Conservation (phyloP, 2,329 filamentous ascomycete species). For the Plectosphaerella cucumerina region DNA sequence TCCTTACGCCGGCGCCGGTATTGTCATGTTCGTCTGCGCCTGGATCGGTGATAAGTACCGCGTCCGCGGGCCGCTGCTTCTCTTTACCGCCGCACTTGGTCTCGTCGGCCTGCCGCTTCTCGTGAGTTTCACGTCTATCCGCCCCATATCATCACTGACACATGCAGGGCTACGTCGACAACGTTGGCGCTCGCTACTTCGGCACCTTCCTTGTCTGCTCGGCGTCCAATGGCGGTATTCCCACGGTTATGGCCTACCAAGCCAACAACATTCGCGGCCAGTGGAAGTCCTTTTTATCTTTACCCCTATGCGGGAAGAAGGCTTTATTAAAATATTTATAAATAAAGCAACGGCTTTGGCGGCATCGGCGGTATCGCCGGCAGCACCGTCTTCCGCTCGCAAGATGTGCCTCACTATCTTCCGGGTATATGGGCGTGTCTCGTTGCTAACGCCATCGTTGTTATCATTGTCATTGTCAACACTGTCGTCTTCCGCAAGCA, state of each 20-base stretch:
- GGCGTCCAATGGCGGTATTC: constrained; percentile 4
- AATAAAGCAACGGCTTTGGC: no score
- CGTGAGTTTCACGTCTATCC: not conserved
- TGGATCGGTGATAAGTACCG: constrained; percentile 61
- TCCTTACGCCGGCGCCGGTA: constrained; percentile 55
- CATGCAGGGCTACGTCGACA: constrained; percentile 38
- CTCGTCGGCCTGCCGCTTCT: constrained; percentile 34
- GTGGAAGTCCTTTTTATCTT: constrained; percentile 12
- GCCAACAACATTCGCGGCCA: constrained; percentile 13
- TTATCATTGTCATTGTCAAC: not conserved
- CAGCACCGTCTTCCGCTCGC: constrained; percentile 11
- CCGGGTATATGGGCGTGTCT: constrained; percentile 7
- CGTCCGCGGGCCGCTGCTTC: constrained; percentile 49
- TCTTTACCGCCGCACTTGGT: constrained; percentile 57
- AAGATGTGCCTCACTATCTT: constrained; percentile 7
- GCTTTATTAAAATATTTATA: no score
- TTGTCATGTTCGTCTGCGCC: constrained; percentile 58
- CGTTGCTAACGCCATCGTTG: constrained; percentile 3
- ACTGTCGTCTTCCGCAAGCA: constrained; percentile 5
- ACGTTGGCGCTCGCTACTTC: constrained; percentile 58
- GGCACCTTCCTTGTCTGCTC: constrained; percentile 53
- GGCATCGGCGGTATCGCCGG: constrained; percentile 12
- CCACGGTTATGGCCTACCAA: constrained; percentile 10
- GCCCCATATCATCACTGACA: constrained; percentile 43
- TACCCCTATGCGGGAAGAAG: no score